Percentiles rank a stretch among this genome's conserved stretches.
phyloP scores from a whole-genome alignment of 2,329 filamentous ascomycete species.

The Verticillium klebahnii region DNA sequence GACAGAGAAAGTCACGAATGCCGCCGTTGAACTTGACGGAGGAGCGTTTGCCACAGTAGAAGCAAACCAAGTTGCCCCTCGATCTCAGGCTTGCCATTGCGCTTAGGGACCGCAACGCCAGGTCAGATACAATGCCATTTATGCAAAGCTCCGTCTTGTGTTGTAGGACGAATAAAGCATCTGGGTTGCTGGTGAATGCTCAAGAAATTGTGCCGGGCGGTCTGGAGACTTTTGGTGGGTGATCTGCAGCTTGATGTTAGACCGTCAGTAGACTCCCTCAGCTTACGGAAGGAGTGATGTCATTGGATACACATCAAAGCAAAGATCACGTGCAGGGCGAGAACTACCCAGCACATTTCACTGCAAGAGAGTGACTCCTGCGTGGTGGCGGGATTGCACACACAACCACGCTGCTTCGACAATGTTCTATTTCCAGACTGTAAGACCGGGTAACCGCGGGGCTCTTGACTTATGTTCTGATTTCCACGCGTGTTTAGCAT shows the following conservation, averaged over 20 bases:
- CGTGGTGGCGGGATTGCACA: no score
- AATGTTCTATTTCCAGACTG: no score
- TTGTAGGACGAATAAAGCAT: background rate
- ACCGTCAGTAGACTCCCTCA: background rate
- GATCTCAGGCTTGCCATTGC: conserved; percentile 38
- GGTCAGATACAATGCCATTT: conserved; percentile 9
- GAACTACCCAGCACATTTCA: background rate
- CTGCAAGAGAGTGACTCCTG: background rate
- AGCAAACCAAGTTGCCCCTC: conserved; percentile 58
- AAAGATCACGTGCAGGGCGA: background rate
- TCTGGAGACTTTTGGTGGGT: conserved; percentile 9
- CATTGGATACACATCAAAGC: background rate
- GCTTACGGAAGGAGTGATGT: background rate
- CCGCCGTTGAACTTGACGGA: conserved; percentile 51
- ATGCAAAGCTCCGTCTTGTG: conserved; percentile 12
- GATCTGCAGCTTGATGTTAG: background rate
- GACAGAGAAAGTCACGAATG: conserved; percentile 66
- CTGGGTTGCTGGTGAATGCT: background rate
- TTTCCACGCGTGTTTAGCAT: no score
- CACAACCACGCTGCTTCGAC: no score
- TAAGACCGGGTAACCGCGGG: no score
- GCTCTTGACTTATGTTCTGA: no score
- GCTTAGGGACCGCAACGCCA: conserved; percentile 3
- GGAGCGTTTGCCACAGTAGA: conserved; percentile 76
- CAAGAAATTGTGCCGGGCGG: conserved; percentile 30